phyloP scores from a whole-genome alignment of 108 stramenopile genomes.

The Pseudonitzschia multiseries region DNA sequence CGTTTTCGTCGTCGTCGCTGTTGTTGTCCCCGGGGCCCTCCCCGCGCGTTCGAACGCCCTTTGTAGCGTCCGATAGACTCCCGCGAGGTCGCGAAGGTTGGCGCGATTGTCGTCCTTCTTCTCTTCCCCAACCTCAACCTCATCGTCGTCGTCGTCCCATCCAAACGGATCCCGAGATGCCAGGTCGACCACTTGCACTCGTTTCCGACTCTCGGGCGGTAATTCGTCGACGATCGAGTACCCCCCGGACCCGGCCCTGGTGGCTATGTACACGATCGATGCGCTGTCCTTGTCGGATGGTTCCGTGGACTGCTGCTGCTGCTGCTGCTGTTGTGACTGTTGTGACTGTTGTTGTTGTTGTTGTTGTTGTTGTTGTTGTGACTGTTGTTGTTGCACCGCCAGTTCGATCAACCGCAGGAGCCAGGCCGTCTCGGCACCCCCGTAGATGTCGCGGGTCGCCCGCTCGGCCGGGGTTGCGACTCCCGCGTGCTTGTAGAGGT shows the following conservation, averaged over 20 bases:
- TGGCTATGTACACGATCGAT: background rate
- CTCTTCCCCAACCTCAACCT: background rate
- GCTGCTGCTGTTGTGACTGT: no score
- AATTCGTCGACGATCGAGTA: background rate
- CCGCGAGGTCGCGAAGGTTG: background rate
- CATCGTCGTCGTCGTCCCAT: conserved; percentile 29
- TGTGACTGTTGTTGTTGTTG: no score
- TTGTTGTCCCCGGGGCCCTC: background rate
- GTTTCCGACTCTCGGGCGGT: background rate
- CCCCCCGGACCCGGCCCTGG: background rate
- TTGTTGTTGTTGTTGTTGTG: no score
- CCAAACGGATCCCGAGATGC: conserved; percentile 35
- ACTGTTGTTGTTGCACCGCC: conserved; percentile 9
- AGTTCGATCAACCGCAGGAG: conserved; percentile 27
- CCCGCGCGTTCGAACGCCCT: background rate
- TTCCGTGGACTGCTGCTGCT: background rate
- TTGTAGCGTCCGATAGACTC: background rate
- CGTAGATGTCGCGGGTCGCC: conserved; percentile 31
- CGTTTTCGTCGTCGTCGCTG: no score
- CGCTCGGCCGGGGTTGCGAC: conserved; percentile 38
- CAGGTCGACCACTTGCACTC: conserved; percentile 5
- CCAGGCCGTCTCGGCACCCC: conserved; percentile 23
- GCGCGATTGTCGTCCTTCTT: background rate
- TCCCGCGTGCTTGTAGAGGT: conserved; percentile 39
- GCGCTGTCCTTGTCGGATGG: background rate